Evolutionary conservation across 768 basidiomycete genomes (phyloP), one percentile per base, ranked within the genome.

Genomic region (Vararia minispora): DNA sequence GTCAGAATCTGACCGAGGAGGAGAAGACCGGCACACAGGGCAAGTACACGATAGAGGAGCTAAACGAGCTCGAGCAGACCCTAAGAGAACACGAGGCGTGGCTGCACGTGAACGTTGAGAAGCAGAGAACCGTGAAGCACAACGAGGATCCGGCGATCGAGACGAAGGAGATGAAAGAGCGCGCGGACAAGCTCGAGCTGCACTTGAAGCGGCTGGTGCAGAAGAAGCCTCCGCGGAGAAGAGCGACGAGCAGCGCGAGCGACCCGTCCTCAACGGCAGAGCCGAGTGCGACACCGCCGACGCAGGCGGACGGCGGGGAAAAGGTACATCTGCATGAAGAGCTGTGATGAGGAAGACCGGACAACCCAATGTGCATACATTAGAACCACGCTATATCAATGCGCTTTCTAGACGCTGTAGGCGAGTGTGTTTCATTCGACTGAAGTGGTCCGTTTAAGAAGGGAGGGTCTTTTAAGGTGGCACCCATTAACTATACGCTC

Each of bases 91-190:
- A 88, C 50, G 86, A 88, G 58, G 46, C 61, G 20, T 99, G 95
- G 95, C 63, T 97, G 45, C 66, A 76, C 47, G 78, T 74, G 40
- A 72, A 74, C 59, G 80, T 91, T 11, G 80, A 84, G 63, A 78
- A 75, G 60, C 92, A 95, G 63, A 84, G 81, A 62, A 58, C 52
- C 39, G 71, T 81, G 34, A 71, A 79, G 58, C 59, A 68, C 54
- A 73, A 84, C 50, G 76, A 88, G 53, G 78, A 95, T 53, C 89
- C 91, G 3, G 82, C 82, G n/a, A 74, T 97, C 23, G 71, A 78
- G 59, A 83, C 81, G 35, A 72, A 63, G 48, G 91, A 97, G 60
- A 79, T 98, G 75, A 81, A 79, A 61, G 76, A 77, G 39, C 69
- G 82, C 40, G 83, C 84, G 20, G 84, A 81, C 68, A 70, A 70